phyloP scores from a whole-genome alignment of 257 asterid genomes.

The Thymus mandschuricus region DNA sequence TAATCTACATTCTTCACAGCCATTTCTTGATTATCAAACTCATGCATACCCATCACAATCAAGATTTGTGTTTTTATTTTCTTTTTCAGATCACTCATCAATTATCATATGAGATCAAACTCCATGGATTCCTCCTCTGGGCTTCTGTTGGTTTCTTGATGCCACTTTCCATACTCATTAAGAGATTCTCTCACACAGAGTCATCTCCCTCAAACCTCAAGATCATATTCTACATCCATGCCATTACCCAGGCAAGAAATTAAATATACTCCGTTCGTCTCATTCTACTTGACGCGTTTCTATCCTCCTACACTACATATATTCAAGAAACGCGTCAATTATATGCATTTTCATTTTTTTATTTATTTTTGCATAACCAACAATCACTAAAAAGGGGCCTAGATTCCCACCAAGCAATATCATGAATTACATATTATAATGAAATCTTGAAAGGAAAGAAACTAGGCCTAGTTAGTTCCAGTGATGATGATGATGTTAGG shows the following conservation, averaged over 20 bases:
- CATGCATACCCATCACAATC: neutral
- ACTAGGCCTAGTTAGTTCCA: slow-evolving; percentile 30
- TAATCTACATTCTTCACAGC: neutral
- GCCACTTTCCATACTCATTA: slow-evolving; percentile 61
- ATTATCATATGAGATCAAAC: slow-evolving; percentile 49
- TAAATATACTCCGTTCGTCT: too few species aligned
- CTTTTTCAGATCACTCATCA: slow-evolving; percentile 46
- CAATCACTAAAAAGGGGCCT: too few species aligned
- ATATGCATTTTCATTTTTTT: too few species aligned
- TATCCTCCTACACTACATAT: too few species aligned
- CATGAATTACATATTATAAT: slow-evolving; percentile 2
- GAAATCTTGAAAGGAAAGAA: slow-evolving; percentile 42
- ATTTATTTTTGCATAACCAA: neutral
- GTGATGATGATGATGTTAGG: slow-evolving; percentile 17
- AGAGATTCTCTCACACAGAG: slow-evolving; percentile 53
- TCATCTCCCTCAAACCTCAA: slow-evolving; percentile 41
- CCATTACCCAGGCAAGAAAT: slow-evolving; percentile 50
- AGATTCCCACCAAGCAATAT: neutral
- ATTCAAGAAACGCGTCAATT: too few species aligned
- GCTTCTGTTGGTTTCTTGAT: slow-evolving; percentile 74
- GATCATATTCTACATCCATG: slow-evolving; percentile 59
- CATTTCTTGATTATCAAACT: neutral
- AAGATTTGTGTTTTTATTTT: neutral
- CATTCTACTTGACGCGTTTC: too few species aligned
- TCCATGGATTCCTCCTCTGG: slow-evolving; percentile 82